Conservation (phyloP, 306 rosid genomes). For the Nissolia schottii region DNA sequence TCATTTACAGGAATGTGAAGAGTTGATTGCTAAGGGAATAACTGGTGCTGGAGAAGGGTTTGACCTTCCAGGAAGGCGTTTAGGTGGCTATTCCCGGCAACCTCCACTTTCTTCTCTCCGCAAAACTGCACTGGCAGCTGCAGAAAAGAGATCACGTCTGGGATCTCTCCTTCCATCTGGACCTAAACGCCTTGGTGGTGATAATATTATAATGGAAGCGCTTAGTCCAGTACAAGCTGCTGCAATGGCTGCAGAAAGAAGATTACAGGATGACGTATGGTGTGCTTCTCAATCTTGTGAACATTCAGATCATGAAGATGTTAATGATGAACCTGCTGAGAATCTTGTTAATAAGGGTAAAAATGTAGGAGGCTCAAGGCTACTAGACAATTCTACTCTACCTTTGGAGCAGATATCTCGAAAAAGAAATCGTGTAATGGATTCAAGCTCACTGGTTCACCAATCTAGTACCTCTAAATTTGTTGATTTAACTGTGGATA, state of each 20-base stretch:
- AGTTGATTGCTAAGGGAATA: constrained; percentile 76
- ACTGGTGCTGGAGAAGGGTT: constrained; percentile 71
- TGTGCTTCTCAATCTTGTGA: constrained; percentile 71
- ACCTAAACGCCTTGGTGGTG: constrained; percentile 89
- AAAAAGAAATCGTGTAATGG: constrained; percentile 49
- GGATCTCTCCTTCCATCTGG: constrained; percentile 81
- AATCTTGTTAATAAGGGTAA: constrained; percentile 25
- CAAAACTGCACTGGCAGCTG: constrained; percentile 67
- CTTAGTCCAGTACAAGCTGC: constrained; percentile 95
- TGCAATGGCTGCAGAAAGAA: constrained; percentile 96
- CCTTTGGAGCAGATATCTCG: constrained; percentile 25
- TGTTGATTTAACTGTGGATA: constrained; percentile 34
- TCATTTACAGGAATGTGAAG: constrained; percentile 75
- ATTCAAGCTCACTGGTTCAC: constrained; percentile 21
- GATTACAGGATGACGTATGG: constrained; percentile 94
- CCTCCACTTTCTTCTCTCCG: constrained; percentile 74
- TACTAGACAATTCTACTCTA: constrained; percentile 11
- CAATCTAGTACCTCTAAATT: constrained; percentile 26
- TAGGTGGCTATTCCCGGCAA: constrained; percentile 66
- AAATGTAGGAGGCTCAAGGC: constrained; percentile 34
- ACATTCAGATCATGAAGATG: constrained; percentile 46
- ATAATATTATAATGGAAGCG: constrained; percentile 63
- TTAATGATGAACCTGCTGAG: constrained; percentile 28
- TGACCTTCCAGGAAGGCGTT: constrained; percentile 86
- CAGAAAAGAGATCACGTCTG: constrained; percentile 65